Base-by-base conservation (phyloP, 2,329 filamentous ascomycete species). In the Dactylellina haptotyla region DNA sequence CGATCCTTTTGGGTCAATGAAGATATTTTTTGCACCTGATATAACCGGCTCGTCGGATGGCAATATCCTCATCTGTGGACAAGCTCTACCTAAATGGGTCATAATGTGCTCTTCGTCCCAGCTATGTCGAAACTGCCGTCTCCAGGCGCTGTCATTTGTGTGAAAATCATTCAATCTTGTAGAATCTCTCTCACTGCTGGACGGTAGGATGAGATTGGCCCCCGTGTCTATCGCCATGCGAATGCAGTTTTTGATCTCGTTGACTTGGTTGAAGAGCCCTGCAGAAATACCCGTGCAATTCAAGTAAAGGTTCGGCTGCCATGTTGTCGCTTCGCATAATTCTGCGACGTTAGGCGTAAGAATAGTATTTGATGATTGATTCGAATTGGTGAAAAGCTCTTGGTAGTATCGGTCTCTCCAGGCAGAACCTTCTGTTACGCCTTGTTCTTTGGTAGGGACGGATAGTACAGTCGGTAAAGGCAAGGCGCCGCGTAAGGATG, bases 201-300 rank as follows among this genome's bases (percentile, higher is more conserved):
- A 46, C 39, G 61, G 61, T 56, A 65, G 61, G 26, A 65, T 65
- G 25, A 65, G 34, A 16, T 43, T 48, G 39, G 61, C 61, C 39
- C 61, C 61, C 12, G 50, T 39, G 30, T 65, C 61, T 57, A 65
- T 65, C 50, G 61, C 61, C 61, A 65, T 65, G 25, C 61, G 61
- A 43, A 65, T 37, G 18, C 61, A 65, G 34, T 65, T 65, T 65
- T 65, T 65, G 50, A 65, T 57, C 39, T 65, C 61, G 28, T 65
- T 65, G 50, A 65, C 61, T 41, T 65, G 61, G 61, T 65, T 65
- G 50, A 65, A 65, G 51, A 65, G 61, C n/a, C 61, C 61, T 23
- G 48, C 50, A 1, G 61, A 45, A 37, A 65, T 25, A n/a, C 51
- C 23, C 12, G 61, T 65, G 20, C 61, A 65, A 39, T 65, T 65